Evolutionary conservation across 23 red algal species (phyloP).

Genomic region (Gracilaria caudata): DNA sequence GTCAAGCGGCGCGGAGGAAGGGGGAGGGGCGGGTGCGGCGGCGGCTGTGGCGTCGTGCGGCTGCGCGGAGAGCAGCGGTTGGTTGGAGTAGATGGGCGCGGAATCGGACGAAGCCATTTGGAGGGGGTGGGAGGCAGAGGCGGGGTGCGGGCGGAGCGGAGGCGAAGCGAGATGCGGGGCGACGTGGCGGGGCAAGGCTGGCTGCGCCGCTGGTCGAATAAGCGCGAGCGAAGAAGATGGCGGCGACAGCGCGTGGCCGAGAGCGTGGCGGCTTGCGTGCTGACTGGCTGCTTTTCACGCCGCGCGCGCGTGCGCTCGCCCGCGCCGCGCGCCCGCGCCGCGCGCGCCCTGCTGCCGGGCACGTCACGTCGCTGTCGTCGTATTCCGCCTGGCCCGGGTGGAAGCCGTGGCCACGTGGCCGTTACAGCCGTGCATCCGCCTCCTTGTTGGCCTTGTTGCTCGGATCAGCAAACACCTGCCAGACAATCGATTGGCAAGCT

Average conservation of each 20-base stretch:
- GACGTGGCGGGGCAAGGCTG: constrained; percentile 33
- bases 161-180: constrained; percentile 14
- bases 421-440: neutral
- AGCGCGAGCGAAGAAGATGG: constrained; percentile 35
- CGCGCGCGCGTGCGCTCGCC: constrained; percentile 1
- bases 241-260: constrained; percentile 39
- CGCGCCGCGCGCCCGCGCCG: neutral
- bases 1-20: constrained; percentile 23
- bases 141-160: neutral
- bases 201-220: constrained; percentile 31
- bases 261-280: constrained; percentile 27
- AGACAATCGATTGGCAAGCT: no score
- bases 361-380: neutral
- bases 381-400: neutral
- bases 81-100: constrained; percentile 13
- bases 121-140: neutral
- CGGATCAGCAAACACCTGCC: no score
- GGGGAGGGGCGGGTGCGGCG: neutral
- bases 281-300: constrained; percentile 46
- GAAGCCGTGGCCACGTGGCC: neutral
- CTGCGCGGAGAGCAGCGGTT: constrained; percentile 17
- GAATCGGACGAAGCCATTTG: constrained; percentile 19
- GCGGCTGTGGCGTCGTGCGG: neutral
- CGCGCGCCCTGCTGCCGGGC: neutral
- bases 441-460: neutral